A percentile compares a stretch with the other conserved stretches of the same genome.
phyloP scores from a whole-genome alignment of 2,329 filamentous ascomycete species.

The Hypoxylon sp. region DNA sequence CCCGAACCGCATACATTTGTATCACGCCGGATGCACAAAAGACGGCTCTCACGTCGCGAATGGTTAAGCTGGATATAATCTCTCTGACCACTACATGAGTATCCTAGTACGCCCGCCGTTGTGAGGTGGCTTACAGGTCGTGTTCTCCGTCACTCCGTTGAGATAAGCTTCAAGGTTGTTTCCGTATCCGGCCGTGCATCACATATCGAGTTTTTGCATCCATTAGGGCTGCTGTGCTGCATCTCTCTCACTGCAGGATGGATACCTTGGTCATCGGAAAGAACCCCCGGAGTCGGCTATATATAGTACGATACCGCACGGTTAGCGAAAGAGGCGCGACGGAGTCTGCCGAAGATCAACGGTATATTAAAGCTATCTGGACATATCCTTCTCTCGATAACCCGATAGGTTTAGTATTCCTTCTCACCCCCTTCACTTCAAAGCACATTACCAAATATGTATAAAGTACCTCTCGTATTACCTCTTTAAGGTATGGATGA shows the following conservation, averaged over 20 bases:
- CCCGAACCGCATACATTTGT: background rate
- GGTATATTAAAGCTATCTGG: background rate
- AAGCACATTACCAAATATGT: background rate
- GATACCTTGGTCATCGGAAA: background rate
- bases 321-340: slow-evolving; percentile 2
- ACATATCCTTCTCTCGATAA: background rate
- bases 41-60: background rate
- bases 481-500: background rate
- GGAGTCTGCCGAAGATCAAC: slow-evolving; percentile 12
- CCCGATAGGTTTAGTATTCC: background rate
- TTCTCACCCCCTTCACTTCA: background rate
- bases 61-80: background rate
- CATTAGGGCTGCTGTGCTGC: background rate
- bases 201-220: background rate
- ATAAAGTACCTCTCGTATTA: background rate
- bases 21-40: background rate
- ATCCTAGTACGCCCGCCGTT: background rate
- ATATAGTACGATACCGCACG: slow-evolving; percentile 7
- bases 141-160: background rate
- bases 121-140: background rate
- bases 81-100: slow-evolving; percentile 4
- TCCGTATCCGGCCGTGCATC: background rate
- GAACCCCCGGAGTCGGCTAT: slow-evolving; percentile 7
- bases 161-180: slow-evolving; percentile 6
- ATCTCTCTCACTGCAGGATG: slow-evolving; percentile 3